Evolutionary conservation across 1,284 basidiomycete genomes (phyloP).

Genomic region (Wallemia mellicola): DNA sequence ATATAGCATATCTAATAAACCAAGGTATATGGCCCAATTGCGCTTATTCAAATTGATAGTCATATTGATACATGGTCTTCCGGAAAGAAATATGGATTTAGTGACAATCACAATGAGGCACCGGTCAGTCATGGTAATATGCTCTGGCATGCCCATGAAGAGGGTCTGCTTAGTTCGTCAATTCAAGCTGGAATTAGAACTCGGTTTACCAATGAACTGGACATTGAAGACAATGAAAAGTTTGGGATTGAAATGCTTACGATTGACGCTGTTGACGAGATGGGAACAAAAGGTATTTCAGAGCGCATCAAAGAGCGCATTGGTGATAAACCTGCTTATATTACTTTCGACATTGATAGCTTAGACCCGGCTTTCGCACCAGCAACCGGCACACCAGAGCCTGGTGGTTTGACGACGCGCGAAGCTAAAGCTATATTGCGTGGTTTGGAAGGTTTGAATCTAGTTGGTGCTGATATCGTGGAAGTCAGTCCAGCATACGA

Average conservation of each 20-base stretch:
- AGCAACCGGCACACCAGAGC: conserved; percentile 40
- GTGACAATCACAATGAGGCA: conserved; percentile 1
- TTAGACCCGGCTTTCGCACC: conserved; percentile 38
- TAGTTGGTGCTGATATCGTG: conserved; percentile 38
- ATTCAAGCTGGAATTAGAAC: conserved; percentile 48
- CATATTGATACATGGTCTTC: conserved; percentile 31
- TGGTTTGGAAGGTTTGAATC: conserved; percentile 41
- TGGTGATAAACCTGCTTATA: conserved; percentile 36
- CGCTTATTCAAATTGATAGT: conserved; percentile 44
- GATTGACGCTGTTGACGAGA: conserved; percentile 42
- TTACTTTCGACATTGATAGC: conserved; percentile 32
- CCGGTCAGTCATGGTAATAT: conserved; percentile 6
- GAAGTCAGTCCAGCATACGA: conserved; percentile 60
- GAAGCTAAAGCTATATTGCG: conserved; percentile 48
- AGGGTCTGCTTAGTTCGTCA: conserved; percentile 22
- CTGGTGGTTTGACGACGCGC: conserved; percentile 49
- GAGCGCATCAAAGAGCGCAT: conserved; percentile 30
- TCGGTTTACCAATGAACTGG: conserved; percentile 24
- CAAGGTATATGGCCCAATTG: conserved; percentile 32
- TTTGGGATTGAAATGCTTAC: conserved; percentile 40
- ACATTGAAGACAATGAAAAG: conserved; percentile 29
- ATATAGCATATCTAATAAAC: conserved; percentile 25
- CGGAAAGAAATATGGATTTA: conserved; percentile 4
- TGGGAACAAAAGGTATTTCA: conserved; percentile 31
- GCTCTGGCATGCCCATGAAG: conserved; percentile 24